A percentile compares a stretch with the other conserved stretches of the same genome.
phyloP scores from a whole-genome alignment of 2,329 filamentous ascomycete species.

The Microascus cirrosus region DNA sequence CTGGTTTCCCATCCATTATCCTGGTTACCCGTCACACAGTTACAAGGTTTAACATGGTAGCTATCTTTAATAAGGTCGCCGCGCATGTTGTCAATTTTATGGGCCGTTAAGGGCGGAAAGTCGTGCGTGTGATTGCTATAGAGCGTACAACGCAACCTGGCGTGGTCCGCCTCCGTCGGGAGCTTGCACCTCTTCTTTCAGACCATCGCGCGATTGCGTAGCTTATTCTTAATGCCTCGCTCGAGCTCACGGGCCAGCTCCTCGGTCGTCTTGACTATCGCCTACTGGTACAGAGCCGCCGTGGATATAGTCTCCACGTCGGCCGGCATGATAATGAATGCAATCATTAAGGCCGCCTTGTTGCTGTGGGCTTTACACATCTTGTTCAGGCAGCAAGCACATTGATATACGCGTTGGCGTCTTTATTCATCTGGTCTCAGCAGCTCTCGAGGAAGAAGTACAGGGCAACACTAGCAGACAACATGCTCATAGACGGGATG shows the following conservation, averaged over 20 bases:
- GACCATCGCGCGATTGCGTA: conserved; percentile 87
- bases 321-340: conserved; percentile 97
- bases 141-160: conserved; percentile 78
- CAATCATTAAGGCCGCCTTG: conserved; percentile 78
- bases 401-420: conserved; percentile 99
- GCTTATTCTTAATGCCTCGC: conserved; percentile 78
- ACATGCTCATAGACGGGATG: too few species aligned
- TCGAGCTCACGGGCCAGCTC: conserved; percentile 92
- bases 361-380: conserved; percentile 74
- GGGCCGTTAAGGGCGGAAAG: conserved; percentile 90
- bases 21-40: too few species aligned
- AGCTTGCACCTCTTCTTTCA: conserved; percentile 93
- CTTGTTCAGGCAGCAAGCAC: conserved; percentile 92
- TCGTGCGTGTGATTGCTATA: conserved; percentile 93
- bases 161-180: conserved; percentile 91
- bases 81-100: conserved; percentile 93
- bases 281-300: conserved; percentile 91
- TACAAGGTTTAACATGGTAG: conserved; percentile 91
- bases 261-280: conserved; percentile 89
- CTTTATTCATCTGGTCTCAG: conserved; percentile 97
- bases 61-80: conserved; percentile 97
- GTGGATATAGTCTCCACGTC: conserved; percentile 92
- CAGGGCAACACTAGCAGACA: too few species aligned
- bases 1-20: too few species aligned
- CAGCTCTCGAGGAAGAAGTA: conserved; percentile 96